Evolutionary conservation across 495 filamentous ascomycete species (phyloP), one percentile per base, ranked within the genome.

Genomic region (Lichina pygmaea): DNA sequence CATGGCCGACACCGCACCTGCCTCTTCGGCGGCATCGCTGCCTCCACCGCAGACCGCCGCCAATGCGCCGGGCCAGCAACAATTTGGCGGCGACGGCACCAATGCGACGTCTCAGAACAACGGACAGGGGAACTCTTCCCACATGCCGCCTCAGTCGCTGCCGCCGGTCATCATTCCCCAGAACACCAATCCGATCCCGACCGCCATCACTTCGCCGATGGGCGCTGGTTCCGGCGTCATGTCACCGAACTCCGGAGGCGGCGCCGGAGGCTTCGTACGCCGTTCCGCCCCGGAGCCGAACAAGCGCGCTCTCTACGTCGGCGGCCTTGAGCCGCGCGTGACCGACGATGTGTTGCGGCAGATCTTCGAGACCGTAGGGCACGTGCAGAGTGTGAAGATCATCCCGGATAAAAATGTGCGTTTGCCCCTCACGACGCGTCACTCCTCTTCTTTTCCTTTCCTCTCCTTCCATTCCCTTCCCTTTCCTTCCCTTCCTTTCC

Each of bases 351-450:
- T 95, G 34, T 60, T 99, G 53, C 81, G 84, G 53, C 91, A 95
- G 58, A 99, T 99, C 46, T 99, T 99, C 55, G 91, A 99, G 65
- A 95, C 89, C 6, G 93, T 83, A 46, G 89, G 89, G 24, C 89
- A 99, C 63, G 89, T 99, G 49, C 75, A 93, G 60, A 95, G 80
- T 53, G 89, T 99, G 49, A 99, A 99, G 68, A 93, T 99, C 53
- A 99, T 99, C 57, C 89, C 89, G 34, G 89, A 99, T 66, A 93
- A 93, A 72, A 93, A 86, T 62, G 82, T 91, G 60, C 71, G 84
- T 70, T 33, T 24, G 24, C 24, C 24, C 24, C 24, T 24, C 24
- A 24, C 24, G 24, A 24, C 4, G 24, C 24, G 24, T 4, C 24
- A 24, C 24, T 24, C 4, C 4, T 2, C 24, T 24, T 24, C 24